Evolutionary conservation across 192 early-diverging fungal species (phyloP).

Genomic region (Anaeromyces robustus): DNA sequence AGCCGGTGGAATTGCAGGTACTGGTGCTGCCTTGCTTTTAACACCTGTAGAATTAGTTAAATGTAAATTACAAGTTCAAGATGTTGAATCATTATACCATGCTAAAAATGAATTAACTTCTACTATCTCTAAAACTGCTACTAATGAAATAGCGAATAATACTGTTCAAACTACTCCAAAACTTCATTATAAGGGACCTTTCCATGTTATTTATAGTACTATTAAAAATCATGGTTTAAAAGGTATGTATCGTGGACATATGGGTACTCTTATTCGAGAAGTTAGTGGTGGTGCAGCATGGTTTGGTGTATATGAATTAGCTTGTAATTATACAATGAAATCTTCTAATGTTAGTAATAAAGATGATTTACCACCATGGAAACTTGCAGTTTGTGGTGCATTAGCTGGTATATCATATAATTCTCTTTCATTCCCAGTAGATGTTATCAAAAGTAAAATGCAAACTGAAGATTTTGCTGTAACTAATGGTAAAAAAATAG

Average conservation of each 20-base stretch:
- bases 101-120: background rate
- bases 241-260: constrained; percentile 65
- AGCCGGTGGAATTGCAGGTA: constrained; percentile 74
- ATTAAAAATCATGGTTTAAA: constrained; percentile 22
- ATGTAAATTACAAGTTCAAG: constrained; percentile 88
- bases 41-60: constrained; percentile 94
- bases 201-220: constrained; percentile 24
- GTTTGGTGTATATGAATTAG: constrained; percentile 90
- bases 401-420: constrained; percentile 85
- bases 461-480: constrained; percentile 62
- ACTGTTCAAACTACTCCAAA: background rate
- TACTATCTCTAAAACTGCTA: background rate
- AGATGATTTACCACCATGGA: constrained; percentile 46
- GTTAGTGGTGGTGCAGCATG: constrained; percentile 81
- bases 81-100: constrained; percentile 19
- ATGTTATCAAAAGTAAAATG: constrained; percentile 84
- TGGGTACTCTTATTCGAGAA: constrained; percentile 77
- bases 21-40: constrained; percentile 69
- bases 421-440: constrained; percentile 73
- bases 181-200: constrained; percentile 16
- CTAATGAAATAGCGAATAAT: background rate
- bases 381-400: constrained; percentile 77
- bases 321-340: constrained; percentile 9
- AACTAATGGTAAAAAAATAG: background rate
- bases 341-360: constrained; percentile 27